Percentiles rank a stretch among this genome's conserved stretches.
These are phyloP conservation scores for Penicillium malachiteum DNA, from an alignment of 495 filamentous ascomycete genomes.

Conservation along the genomic window DNA sequence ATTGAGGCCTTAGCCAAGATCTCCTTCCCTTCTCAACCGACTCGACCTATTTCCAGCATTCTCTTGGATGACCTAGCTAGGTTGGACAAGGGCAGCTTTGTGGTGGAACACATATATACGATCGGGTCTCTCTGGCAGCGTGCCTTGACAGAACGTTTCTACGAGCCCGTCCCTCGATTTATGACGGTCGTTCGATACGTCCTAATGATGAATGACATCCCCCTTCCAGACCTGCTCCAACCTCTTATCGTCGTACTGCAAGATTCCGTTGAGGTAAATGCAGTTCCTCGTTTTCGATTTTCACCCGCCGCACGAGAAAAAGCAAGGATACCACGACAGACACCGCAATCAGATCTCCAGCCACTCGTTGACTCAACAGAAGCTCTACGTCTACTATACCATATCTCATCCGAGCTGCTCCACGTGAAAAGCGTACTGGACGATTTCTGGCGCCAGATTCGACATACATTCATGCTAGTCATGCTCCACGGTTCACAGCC, in stretches of 20 bases:
- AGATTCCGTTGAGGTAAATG: constrained; percentile 56
- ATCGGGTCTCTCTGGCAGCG: constrained; percentile 61
- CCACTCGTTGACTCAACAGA: constrained; percentile 54
- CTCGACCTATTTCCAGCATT: constrained; percentile 54
- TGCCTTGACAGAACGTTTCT: constrained; percentile 60
- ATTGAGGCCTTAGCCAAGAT: constrained; percentile 52
- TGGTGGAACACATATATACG: constrained; percentile 51
- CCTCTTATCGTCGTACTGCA: constrained; percentile 55
- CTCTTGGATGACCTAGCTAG: constrained; percentile 53
- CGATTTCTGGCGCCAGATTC: constrained; percentile 59
- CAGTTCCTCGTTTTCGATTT: constrained; percentile 51
- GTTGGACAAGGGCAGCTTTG: constrained; percentile 45
- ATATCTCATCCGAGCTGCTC: constrained; percentile 52
- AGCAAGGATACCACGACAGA: constrained; percentile 37
- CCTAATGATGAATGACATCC: constrained; percentile 49
- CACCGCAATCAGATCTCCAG: constrained; percentile 45
- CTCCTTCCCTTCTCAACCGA: constrained; percentile 55
- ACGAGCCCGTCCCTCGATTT: constrained; percentile 57
- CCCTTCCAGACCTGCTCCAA: constrained; percentile 48
- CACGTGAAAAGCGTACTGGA: constrained; percentile 40
- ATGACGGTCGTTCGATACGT: constrained; percentile 55
- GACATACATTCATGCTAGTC: constrained; percentile 62
- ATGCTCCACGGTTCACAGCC: constrained; percentile 60
- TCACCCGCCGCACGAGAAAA: constrained; percentile 42
- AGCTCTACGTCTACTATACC: constrained; percentile 57